phyloP scores from a whole-genome alignment of 2,329 filamentous ascomycete species.

The Diaporthe capsici region DNA sequence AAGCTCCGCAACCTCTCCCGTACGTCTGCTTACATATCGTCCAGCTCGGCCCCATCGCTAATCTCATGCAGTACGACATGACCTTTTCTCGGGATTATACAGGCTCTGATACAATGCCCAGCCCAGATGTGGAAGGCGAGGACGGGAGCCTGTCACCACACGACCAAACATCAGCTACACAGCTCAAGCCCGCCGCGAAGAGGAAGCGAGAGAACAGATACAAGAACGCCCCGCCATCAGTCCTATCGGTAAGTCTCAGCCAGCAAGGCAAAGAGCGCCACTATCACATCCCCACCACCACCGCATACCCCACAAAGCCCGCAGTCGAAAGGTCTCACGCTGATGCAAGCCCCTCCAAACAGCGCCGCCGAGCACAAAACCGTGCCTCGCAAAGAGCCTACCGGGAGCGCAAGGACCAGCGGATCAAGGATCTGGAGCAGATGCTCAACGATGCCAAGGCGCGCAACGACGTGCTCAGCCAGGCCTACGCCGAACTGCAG shows the following conservation, averaged over 20 bases:
- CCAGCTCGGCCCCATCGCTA: slow-evolving; percentile 34
- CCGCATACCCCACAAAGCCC: background rate
- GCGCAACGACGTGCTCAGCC: slow-evolving; percentile 68
- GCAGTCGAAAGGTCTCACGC: background rate
- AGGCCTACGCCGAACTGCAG: slow-evolving; percentile 67
- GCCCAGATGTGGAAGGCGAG: slow-evolving; percentile 40
- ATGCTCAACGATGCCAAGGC: slow-evolving; percentile 67
- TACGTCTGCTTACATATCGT: slow-evolving; percentile 45
- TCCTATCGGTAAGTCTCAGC: slow-evolving; percentile 59
- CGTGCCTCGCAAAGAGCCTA: slow-evolving; percentile 73
- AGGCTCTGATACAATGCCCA: slow-evolving; percentile 44
- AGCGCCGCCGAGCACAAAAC: slow-evolving; percentile 73
- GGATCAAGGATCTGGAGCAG: slow-evolving; percentile 73
- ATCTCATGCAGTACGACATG: slow-evolving; percentile 52
- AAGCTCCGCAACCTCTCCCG: slow-evolving; percentile 55
- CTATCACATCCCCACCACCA: slow-evolving; percentile 12
- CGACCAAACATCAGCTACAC: slow-evolving; percentile 45
- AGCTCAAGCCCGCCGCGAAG: slow-evolving; percentile 57
- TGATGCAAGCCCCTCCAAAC: slow-evolving; percentile 30
- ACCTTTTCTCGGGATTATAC: slow-evolving; percentile 44
- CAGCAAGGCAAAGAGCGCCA: slow-evolving; percentile 21
- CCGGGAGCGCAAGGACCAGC: slow-evolving; percentile 74
- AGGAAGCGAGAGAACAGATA: slow-evolving; percentile 67
- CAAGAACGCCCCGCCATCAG: slow-evolving; percentile 65
- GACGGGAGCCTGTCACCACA: slow-evolving; percentile 38